Conservation (phyloP, 768 basidiomycete genomes). For the Mycena belliarum region DNA sequence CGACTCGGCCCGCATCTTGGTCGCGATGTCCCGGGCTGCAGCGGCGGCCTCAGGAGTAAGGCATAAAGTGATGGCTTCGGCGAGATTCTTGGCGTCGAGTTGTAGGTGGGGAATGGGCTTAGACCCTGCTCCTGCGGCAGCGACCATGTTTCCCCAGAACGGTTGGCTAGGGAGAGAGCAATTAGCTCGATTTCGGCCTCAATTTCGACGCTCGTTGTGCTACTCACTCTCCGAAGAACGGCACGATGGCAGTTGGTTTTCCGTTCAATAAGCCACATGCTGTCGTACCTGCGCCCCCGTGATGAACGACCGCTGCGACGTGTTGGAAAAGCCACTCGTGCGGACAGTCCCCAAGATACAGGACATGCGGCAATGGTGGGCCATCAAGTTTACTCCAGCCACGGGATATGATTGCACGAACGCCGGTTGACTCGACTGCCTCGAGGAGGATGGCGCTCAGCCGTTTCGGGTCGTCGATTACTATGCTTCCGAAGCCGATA, state of each 20-base stretch:
- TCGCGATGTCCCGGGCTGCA: constrained; percentile 38
- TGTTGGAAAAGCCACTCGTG: constrained; percentile 52
- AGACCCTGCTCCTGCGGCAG: constrained; percentile 44
- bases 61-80: constrained; percentile 35
- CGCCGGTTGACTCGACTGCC: constrained; percentile 37
- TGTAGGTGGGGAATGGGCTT: constrained; percentile 31
- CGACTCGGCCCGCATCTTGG: constrained; percentile 38
- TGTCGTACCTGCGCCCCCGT: constrained; percentile 50
- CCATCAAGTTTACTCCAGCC: constrained; percentile 39
- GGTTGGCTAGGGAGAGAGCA: constrained; percentile 27
- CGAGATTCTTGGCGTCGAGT: constrained; percentile 7
- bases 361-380: constrained; percentile 34
- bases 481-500: constrained; percentile 42
- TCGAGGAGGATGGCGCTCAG: constrained; percentile 38
- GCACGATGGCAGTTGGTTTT: constrained; percentile 44
- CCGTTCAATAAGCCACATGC: constrained; percentile 45
- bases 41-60: constrained; percentile 30
- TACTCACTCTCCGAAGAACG: constrained; percentile 45
- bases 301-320: constrained; percentile 46
- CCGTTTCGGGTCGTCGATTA: constrained; percentile 8
- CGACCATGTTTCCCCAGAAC: constrained; percentile 43
- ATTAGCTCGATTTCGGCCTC: background rate
- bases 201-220: too few species aligned
- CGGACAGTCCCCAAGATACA: constrained; percentile 45
- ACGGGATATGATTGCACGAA: constrained; percentile 45